Evolutionary conservation across 768 basidiomycete genomes (phyloP).

Genomic region (Cyclocybe cylindracea): DNA sequence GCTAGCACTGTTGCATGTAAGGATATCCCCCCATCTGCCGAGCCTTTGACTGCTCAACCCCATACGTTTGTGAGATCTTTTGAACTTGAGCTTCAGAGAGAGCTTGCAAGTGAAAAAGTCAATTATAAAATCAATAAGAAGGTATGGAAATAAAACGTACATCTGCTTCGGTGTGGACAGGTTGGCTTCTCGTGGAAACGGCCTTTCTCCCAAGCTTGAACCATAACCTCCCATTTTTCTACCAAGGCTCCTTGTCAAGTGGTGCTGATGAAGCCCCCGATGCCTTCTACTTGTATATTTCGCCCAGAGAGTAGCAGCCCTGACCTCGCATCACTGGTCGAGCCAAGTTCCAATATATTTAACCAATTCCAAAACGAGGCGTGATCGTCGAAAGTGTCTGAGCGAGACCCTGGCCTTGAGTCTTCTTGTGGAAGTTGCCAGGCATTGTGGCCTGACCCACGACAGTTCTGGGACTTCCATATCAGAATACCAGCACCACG

Average conservation of each 20-base stretch:
- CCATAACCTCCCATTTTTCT: slow-evolving; percentile 14
- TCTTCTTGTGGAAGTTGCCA: slow-evolving; percentile 26
- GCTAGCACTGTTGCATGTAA: slow-evolving; percentile 9
- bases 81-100: neutral
- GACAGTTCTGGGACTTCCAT: slow-evolving; percentile 36
- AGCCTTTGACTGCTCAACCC: neutral
- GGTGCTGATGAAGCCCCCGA: slow-evolving; percentile 10
- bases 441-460: no score
- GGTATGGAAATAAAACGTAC: slow-evolving; percentile 1
- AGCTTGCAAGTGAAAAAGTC: neutral
- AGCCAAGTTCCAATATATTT: slow-evolving; percentile 21
- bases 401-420: slow-evolving; percentile 29
- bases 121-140: no score
- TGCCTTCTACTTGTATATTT: slow-evolving; percentile 15
- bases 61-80: slow-evolving; percentile 1
- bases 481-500: slow-evolving; percentile 25
- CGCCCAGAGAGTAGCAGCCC: slow-evolving; percentile 9
- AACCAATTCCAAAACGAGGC: slow-evolving; percentile 28
- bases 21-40: neutral
- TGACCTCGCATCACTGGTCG: slow-evolving; percentile 5
- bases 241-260: neutral
- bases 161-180: slow-evolving; percentile 1
- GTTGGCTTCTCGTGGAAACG: slow-evolving; percentile 9
- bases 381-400: slow-evolving; percentile 34
- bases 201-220: slow-evolving; percentile 8